Base-by-base conservation (phyloP, 1,284 basidiomycete species). In the Ceratorhiza oryzae-sativae region DNA sequence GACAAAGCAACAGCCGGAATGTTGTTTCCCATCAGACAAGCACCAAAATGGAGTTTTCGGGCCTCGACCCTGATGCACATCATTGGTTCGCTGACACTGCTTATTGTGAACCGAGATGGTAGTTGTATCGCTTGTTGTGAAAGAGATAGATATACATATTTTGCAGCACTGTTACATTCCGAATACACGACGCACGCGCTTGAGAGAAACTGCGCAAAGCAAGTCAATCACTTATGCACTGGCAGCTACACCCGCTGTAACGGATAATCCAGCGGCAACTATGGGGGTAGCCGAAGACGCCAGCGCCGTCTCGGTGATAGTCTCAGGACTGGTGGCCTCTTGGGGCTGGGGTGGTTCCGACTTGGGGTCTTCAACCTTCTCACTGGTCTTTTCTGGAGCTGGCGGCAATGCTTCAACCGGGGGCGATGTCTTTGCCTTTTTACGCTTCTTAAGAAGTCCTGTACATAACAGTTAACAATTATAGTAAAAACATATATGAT, bases 401-500 rank as follows among this genome's bases (percentile, higher is more conserved):
- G 73, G 18, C 1, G 49, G 41, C 18, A 79, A 77, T 23, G 79
- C 74, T n/a, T 78, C 77, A 55, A 72, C 76, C 8, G 82, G 79
- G 46, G 81, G 45, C 2, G 75, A 76, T 1, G 82, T 80, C 82
- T 93, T 94, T 1, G 86, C 84, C 80, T 93, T 95, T 83, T 96
- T 93, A 80, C 88, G 91, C 83, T 94, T 95, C 85, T 94, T 95
- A 73, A 92, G 80, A 71, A 95, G 81, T 36, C 88, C 89, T 88
- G 72, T 42, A 65, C n/a, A n/a, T n/a, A n/a, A n/a, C n/a, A n/a
- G n/a, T n/a, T n/a, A n/a, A n/a, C n/a, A n/a, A n/a, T n/a, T n/a
- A n/a, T n/a, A n/a, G n/a, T n/a, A n/a, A n/a, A 72, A 71, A 48
- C 34, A 39, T 34, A 65, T 68, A 1, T 34, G 27, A 70, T 27